phyloP scores from a whole-genome alignment of 306 rosid species.

The Corylus americana region DNA sequence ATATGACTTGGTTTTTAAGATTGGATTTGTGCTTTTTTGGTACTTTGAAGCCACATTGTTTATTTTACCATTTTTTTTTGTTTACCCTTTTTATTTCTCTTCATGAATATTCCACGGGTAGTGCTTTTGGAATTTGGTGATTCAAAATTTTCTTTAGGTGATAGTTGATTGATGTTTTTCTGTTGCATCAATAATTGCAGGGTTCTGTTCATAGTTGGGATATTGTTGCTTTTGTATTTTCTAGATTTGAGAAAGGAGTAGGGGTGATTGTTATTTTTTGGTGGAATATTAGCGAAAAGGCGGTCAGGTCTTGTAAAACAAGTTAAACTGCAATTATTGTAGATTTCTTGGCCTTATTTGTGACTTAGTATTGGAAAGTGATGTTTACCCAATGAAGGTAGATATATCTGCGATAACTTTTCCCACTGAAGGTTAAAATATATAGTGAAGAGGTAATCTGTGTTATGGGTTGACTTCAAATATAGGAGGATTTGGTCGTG shows the following conservation, averaged over 20 bases:
- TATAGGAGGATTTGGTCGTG: constrained; percentile 12
- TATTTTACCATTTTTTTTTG: not conserved
- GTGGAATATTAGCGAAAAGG: constrained; percentile 23
- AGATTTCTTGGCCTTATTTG: constrained; percentile 17
- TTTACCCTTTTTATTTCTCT: not conserved
- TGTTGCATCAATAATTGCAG: constrained; percentile 32
- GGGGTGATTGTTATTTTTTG: constrained; percentile 1
- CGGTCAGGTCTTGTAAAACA: constrained; percentile 20
- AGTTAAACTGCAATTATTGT: constrained; percentile 24
- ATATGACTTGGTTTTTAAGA: constrained; percentile 13
- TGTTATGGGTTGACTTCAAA: constrained; percentile 38
- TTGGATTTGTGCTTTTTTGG: constrained; percentile 25
- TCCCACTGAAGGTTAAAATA: constrained; percentile 10
- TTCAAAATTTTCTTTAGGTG: not conserved
- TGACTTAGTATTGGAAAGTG: constrained; percentile 22
- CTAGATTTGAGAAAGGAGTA: constrained; percentile 2
- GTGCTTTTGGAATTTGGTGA: not conserved
- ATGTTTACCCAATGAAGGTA: constrained; percentile 32
- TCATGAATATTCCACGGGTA: not conserved
- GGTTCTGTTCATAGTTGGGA: constrained; percentile 27
- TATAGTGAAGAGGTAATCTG: constrained; percentile 21
- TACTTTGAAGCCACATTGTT: constrained; percentile 27
- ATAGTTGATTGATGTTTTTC: not conserved
- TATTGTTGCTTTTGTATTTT: not conserved
- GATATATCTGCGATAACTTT: constrained; percentile 20